Evolutionary conservation across 1,284 basidiomycete genomes (phyloP), one percentile per base, ranked within the genome.

Genomic region (Naganishia albida): DNA sequence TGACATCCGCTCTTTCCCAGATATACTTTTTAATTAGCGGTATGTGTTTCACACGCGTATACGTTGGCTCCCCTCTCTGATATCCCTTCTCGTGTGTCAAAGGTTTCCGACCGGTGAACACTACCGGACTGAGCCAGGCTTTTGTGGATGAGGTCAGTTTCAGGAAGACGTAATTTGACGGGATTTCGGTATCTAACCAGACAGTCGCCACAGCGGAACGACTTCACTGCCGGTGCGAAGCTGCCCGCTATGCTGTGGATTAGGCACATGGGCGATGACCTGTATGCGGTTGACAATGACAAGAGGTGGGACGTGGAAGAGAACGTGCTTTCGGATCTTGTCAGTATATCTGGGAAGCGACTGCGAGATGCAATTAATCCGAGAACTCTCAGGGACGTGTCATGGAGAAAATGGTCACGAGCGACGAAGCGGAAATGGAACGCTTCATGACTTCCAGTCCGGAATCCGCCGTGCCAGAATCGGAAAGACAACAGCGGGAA

Each of bases 321-420:
- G 20, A 91, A 92, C 71, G 82, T 94, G n/a, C 78, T 94, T 49
- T 85, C 85, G 0, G 88, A 89, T 83, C 83, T 93, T 82, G 90
- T 89, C 60, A 69, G 86, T 77, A 10, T 12, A 1, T 20, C 34
- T 4, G 15, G 18, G 30, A 25, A 13, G 28, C 67, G 16, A 28
- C 67, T 66, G 18, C 13, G n/a, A 30, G 42, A 44, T 54, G 38
- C 2, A n/a, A 53, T n/a, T 51, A 42, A 64, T 28, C 6, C 63
- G 46, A 43, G 42, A n/a, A 53, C 38, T 39, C 42, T 7, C 72
- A 93, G 87, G 94, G 94, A 2, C 89, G 88, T 3, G 83, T 95
- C 67, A 80, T 97, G 44, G 95, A 99, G 77, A 95, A 91, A 74
- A 88, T 91, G 75, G 77, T 99, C 54, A 97, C 93, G 0, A 80